A percentile compares a stretch with the other conserved stretches of the same genome.
phyloP scores from a whole-genome alignment of 2,329 filamentous ascomycete genomes.

The Hypoxylon sp. region DNA sequence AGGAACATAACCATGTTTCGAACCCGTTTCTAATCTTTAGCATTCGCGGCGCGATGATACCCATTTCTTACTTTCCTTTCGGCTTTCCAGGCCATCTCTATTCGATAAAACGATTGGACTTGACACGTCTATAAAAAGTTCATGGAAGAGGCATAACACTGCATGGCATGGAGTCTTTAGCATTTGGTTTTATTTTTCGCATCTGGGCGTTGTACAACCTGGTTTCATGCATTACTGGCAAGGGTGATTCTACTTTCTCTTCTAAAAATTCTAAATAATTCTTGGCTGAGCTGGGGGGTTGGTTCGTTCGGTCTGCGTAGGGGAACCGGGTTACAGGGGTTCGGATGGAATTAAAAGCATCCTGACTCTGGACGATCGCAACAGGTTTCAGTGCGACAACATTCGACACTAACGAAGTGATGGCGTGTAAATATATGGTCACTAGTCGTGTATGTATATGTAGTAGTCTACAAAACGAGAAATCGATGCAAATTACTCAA shows the following conservation, averaged over 20 bases:
- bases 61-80: slow-evolving; percentile 41
- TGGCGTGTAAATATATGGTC: slow-evolving; percentile 48
- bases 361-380: slow-evolving; percentile 15
- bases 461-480: slow-evolving; percentile 40
- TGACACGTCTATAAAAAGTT: slow-evolving; percentile 26
- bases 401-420: slow-evolving; percentile 43
- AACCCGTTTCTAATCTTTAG: slow-evolving; percentile 36
- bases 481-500: slow-evolving; percentile 27
- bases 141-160: slow-evolving; percentile 39
- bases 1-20: slow-evolving; percentile 16
- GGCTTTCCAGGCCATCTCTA: slow-evolving; percentile 22
- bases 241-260: slow-evolving; percentile 36
- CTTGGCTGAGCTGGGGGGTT: slow-evolving; percentile 27
- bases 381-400: slow-evolving; percentile 27
- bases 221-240: slow-evolving; percentile 44
- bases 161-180: slow-evolving; percentile 46
- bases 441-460: slow-evolving; percentile 48
- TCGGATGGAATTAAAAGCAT: background rate
- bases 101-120: slow-evolving; percentile 26
- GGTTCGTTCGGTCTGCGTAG: slow-evolving; percentile 15
- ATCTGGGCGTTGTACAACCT: slow-evolving; percentile 27
- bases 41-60: slow-evolving; percentile 51
- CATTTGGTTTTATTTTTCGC: slow-evolving; percentile 36
- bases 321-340: background rate
- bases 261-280: slow-evolving; percentile 7